These are phyloP conservation scores for Aspergillus pseudoterreus DNA, from an alignment of 2,329 filamentous ascomycete genomes.

Conservation along the genomic window DNA sequence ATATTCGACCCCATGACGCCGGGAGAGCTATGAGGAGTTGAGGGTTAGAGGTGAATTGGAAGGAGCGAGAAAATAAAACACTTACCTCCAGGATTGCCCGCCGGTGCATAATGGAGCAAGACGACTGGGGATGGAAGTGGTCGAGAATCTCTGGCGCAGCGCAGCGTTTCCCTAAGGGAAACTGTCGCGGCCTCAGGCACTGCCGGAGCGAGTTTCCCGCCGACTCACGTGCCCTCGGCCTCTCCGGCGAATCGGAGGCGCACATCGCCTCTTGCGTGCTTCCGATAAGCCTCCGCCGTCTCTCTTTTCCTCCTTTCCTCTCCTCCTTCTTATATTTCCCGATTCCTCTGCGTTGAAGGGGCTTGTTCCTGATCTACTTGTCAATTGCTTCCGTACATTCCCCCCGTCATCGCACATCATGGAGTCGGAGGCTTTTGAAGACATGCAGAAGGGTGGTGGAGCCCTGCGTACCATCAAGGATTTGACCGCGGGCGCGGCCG, in stretches of 20 bases:
- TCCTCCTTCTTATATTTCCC: constrained; percentile 1
- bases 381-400: neutral
- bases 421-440: constrained; percentile 35
- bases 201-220: constrained; percentile 12
- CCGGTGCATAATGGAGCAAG: constrained; percentile 30
- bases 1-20: constrained; percentile 37
- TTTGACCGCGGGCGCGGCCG: constrained; percentile 82
- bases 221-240: constrained; percentile 30
- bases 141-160: constrained; percentile 4
- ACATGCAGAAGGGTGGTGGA: constrained; percentile 35
- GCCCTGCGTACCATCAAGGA: constrained; percentile 73
- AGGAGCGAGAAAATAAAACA: neutral
- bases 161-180: constrained; percentile 15
- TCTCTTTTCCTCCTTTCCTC: constrained; percentile 1
- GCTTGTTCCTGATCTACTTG: neutral
- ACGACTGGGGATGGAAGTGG: neutral
- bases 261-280: constrained; percentile 10
- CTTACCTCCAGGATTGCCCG: constrained; percentile 31
- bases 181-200: constrained; percentile 8
- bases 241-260: constrained; percentile 28
- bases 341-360: neutral
- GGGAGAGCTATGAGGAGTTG: constrained; percentile 28
- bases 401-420: constrained; percentile 10
- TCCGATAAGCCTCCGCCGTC: constrained; percentile 12
- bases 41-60: neutral